phyloP scores from a whole-genome alignment of 1,284 basidiomycete species.

The Boletellus sp. region DNA sequence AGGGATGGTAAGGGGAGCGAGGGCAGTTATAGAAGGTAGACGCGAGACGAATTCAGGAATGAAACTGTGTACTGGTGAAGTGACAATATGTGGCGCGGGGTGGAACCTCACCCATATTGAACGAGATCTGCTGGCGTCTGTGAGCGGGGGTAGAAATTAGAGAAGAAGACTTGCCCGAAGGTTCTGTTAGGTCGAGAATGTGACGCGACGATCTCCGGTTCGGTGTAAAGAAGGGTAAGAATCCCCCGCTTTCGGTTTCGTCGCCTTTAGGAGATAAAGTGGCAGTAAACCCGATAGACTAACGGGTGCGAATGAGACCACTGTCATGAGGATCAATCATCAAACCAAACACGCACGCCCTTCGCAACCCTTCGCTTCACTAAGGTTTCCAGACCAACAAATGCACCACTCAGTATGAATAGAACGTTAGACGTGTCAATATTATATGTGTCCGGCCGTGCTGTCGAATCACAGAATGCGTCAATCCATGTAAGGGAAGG shows the following conservation, averaged over 20 bases:
- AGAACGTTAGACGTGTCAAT: conserved; percentile 88
- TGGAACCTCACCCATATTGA: conserved; percentile 66
- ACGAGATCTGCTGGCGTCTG: conserved; percentile 59
- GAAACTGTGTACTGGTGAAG: conserved; percentile 46
- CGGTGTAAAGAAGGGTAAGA: conserved; percentile 70
- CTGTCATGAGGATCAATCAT: not conserved
- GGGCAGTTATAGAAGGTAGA: conserved; percentile 81
- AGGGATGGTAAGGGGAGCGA: conserved; percentile 66
- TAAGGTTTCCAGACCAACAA: conserved; percentile 86
- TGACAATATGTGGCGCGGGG: conserved; percentile 2
- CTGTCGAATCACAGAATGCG: conserved; percentile 33
- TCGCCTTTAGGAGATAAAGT: conserved; percentile 49
- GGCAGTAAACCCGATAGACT: conserved; percentile 90
- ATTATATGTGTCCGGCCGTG: conserved; percentile 64
- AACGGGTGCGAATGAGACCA: conserved; percentile 3
- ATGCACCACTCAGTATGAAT: conserved; percentile 90
- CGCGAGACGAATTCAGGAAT: conserved; percentile 95
- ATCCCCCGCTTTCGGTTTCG: conserved; percentile 24
- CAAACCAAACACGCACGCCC: conserved; percentile 56
- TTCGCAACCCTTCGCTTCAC: conserved; percentile 78
- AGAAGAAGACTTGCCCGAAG: conserved; percentile 43
- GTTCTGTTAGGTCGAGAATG: conserved; percentile 65
- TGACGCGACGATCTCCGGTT: conserved; percentile 52
- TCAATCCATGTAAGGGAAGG: not conserved
- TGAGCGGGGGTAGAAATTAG: conserved; percentile 5